Conservation (phyloP, 306 rosid species). For the Prunus dulcis region DNA sequence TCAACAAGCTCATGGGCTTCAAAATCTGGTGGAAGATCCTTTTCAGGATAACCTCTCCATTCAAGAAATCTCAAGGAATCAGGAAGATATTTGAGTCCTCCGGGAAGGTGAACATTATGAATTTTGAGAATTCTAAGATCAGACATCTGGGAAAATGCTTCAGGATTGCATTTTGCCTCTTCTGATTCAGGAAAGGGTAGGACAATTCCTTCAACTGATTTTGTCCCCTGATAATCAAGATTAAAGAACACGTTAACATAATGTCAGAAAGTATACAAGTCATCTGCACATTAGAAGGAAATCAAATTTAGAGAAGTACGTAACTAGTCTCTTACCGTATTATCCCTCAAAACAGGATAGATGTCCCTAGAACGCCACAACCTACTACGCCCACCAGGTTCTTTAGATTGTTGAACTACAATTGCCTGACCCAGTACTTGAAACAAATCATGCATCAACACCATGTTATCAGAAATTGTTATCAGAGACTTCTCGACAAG, state of each 20-base stretch:
- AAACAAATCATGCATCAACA: no score
- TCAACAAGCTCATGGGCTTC: conserved; percentile 7
- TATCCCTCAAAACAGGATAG: conserved; percentile 4
- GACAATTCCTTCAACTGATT: conserved; percentile 6
- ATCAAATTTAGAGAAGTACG: no score
- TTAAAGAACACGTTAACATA: neutral
- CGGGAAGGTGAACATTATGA: neutral
- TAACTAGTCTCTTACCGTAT: neutral
- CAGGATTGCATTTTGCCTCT: neutral
- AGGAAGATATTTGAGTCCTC: conserved; percentile 12
- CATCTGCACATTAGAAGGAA: no score
- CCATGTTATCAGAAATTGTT: no score
- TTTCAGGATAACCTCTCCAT: conserved; percentile 16
- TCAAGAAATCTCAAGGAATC: conserved; percentile 9
- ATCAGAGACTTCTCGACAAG: neutral
- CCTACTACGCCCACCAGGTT: neutral
- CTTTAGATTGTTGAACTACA: no score
- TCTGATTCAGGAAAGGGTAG: no score
- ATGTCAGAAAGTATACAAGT: no score
- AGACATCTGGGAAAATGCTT: conserved; percentile 23
- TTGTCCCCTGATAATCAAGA: conserved; percentile 5
- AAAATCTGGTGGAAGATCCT: neutral
- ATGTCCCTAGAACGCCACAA: neutral
- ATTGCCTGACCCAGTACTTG: no score
- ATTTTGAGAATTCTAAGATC: conserved; percentile 17